Evolutionary conservation across 768 basidiomycete species (phyloP).

Genomic region (Tylopilus vinaceipallidus): DNA sequence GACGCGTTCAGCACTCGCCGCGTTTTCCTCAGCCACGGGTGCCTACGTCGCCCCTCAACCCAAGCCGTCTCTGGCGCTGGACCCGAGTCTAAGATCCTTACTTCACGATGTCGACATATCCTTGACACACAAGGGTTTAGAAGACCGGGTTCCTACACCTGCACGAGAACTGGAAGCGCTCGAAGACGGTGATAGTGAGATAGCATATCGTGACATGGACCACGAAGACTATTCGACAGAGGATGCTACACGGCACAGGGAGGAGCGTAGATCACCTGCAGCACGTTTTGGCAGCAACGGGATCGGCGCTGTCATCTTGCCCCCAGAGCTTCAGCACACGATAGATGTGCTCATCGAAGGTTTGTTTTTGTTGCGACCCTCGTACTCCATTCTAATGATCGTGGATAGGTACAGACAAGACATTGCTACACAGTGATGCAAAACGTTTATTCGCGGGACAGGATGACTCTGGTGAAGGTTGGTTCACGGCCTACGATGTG

Average conservation of each 20-base stretch:
- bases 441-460: conserved; percentile 61
- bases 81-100: conserved; percentile 61
- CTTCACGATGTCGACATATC: conserved; percentile 70
- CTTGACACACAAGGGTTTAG: conserved; percentile 39
- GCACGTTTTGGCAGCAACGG: conserved; percentile 75
- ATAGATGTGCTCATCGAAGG: conserved; percentile 69
- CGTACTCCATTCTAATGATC: conserved; percentile 8
- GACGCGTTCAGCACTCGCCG: conserved; percentile 20
- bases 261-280: conserved; percentile 71
- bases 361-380: conserved; percentile 28
- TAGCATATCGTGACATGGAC: conserved; percentile 31
- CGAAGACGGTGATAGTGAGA: conserved; percentile 35
- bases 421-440: conserved; percentile 64
- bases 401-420: conserved; percentile 58
- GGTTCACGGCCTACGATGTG: conserved; percentile 56
- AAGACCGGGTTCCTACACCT: conserved; percentile 15
- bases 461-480: conserved; percentile 35
- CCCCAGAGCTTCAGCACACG: conserved; percentile 64
- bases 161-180: conserved; percentile 58
- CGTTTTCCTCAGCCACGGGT: conserved; percentile 34
- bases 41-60: conserved; percentile 37
- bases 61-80: conserved; percentile 62
- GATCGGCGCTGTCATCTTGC: conserved; percentile 70
- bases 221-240: conserved; percentile 32
- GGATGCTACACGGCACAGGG: conserved; percentile 26